Percentiles rank a stretch among this genome's conserved stretches.
phyloP scores from a whole-genome alignment of 768 basidiomycete species.

The Amanita subjunquillea region DNA sequence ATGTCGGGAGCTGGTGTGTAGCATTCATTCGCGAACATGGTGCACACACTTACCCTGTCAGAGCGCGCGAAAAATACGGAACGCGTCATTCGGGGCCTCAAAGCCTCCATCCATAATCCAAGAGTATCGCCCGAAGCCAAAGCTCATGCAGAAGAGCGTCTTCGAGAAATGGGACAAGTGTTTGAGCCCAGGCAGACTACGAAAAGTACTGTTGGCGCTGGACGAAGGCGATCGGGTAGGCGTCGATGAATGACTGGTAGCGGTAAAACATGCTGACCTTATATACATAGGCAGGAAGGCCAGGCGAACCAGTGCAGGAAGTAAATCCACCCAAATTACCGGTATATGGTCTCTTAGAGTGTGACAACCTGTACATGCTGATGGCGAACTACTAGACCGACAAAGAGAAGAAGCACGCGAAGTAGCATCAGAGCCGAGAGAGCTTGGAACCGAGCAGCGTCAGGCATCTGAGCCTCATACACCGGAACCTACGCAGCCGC shows the following conservation, averaged over 20 bases:
- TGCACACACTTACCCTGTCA: background rate
- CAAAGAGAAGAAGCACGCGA: background rate
- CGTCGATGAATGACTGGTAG: background rate
- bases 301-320: background rate
- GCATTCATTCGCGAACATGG: background rate
- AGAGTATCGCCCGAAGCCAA: slow-evolving; percentile 40
- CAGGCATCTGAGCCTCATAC: background rate
- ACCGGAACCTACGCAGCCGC: background rate
- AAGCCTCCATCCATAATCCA: slow-evolving; percentile 50
- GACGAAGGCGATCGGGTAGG: slow-evolving; percentile 2
- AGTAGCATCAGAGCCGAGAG: background rate
- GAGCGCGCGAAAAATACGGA: slow-evolving; percentile 14
- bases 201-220: background rate
- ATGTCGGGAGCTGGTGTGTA: slow-evolving; percentile 2
- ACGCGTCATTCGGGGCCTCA: slow-evolving; percentile 36
- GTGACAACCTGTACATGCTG: background rate
- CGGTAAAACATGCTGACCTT: background rate
- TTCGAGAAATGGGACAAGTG: slow-evolving; percentile 5
- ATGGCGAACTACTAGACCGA: background rate
- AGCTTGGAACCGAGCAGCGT: background rate
- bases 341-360: background rate
- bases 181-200: background rate
- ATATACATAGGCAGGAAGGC: background rate
- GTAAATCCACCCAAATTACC: background rate
- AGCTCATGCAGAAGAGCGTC: slow-evolving; percentile 22